phyloP scores from a whole-genome alignment of 176 grass and related monocot genomes.

The Tillandsia leiboldiana region DNA sequence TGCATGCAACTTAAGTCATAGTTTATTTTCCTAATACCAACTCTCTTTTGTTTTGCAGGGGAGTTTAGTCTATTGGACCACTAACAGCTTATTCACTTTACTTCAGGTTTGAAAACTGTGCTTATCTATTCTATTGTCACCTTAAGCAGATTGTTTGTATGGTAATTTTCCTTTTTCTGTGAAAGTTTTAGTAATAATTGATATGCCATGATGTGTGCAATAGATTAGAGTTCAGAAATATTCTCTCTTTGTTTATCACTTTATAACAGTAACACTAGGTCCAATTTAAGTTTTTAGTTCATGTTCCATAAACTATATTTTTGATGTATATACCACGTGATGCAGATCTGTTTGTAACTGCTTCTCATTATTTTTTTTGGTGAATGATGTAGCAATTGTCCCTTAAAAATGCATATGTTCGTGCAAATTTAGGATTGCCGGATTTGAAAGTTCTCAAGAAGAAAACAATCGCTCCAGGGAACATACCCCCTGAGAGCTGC shows the following conservation, averaged over 20 bases:
- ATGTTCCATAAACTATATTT: not conserved
- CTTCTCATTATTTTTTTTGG: constrained; percentile 30
- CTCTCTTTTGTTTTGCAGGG: constrained; percentile 43
- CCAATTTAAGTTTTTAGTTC: not conserved
- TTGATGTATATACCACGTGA: not conserved
- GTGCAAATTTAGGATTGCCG: constrained; percentile 47
- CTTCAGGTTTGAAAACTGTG: constrained; percentile 45
- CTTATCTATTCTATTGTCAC: not conserved
- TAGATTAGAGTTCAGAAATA: no score
- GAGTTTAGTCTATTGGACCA: constrained; percentile 75
- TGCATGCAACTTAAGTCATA: not conserved
- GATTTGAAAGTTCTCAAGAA: constrained; percentile 19
- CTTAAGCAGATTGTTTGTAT: no score
- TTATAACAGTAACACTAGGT: not conserved
- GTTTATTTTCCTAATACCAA: constrained; percentile 19
- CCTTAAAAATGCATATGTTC: constrained; percentile 47
- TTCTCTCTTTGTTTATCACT: not conserved
- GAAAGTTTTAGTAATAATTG: not conserved
- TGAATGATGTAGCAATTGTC: constrained; percentile 56
- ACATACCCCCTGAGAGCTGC: not conserved
- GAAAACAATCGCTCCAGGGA: not conserved
- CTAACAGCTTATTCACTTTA: constrained; percentile 66
- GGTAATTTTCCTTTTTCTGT: not conserved
- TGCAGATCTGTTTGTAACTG: constrained; percentile 9
- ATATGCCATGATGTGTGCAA: no score